A percentile compares a stretch with the other conserved stretches of the same genome.
These are phyloP conservation scores for Penicillium frequentans DNA, from an alignment of 2,329 filamentous ascomycete species.

Conservation along the genomic window DNA sequence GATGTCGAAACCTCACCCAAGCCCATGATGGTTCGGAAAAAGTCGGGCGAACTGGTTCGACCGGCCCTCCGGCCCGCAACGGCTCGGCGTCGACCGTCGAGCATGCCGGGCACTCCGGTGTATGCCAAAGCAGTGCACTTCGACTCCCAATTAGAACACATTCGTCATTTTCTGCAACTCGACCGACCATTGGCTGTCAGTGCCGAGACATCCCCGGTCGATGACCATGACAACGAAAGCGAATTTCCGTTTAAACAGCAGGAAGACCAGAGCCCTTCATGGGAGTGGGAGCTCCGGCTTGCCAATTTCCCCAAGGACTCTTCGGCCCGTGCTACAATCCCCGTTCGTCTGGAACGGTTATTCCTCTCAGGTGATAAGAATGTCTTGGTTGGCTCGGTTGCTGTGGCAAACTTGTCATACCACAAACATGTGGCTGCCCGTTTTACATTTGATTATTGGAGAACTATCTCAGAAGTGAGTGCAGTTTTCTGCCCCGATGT, in stretches of 20 bases:
- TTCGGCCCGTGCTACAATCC: conserved; percentile 57
- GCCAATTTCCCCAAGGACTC: conserved; percentile 77
- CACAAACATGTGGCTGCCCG: conserved; percentile 85
- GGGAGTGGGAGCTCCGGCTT: conserved; percentile 85
- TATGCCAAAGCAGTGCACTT: conserved; percentile 99
- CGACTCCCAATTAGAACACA: conserved; percentile 92
- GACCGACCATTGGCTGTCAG: conserved; percentile 96
- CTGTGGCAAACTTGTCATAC: conserved; percentile 85
- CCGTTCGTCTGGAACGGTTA: conserved; percentile 80
- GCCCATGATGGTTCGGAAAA: conserved; percentile 94
- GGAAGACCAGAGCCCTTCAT: conserved; percentile 56
- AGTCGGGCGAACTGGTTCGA: conserved; percentile 93
- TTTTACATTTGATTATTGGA: conserved; percentile 98
- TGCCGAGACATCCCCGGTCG: conserved; percentile 86
- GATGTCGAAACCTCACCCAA: conserved; percentile 66
- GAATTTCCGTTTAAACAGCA: conserved; percentile 78
- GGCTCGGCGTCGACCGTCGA: conserved; percentile 75
- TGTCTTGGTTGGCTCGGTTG: conserved; percentile 77
- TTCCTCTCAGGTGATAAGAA: conserved; percentile 88
- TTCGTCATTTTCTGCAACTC: conserved; percentile 91
- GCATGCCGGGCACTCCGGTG: conserved; percentile 95
- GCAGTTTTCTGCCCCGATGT: conserved; percentile 87
- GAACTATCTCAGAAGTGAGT: conserved; percentile 90
- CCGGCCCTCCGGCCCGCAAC: conserved; percentile 81
- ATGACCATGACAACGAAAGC: conserved; percentile 79